A percentile compares a stretch with the other conserved stretches of the same genome.
phyloP scores from a whole-genome alignment of 208 protist genomes.

The Trypanosoma avium region DNA sequence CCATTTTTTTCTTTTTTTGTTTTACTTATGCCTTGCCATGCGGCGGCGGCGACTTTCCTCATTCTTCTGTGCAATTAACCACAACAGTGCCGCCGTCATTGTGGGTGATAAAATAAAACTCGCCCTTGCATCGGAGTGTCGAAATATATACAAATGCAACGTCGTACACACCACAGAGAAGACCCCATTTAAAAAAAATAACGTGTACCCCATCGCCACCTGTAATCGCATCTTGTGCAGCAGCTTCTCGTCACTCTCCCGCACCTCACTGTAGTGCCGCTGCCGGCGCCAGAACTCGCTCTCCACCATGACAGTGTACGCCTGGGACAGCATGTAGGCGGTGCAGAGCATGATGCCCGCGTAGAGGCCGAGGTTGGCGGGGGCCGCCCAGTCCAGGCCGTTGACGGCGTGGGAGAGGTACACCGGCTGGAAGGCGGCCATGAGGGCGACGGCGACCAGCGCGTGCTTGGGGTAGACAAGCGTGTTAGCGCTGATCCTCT shows the following conservation, averaged over 20 bases:
- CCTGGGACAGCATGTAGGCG: conserved; percentile 78
- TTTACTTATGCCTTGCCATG: conserved; percentile 70
- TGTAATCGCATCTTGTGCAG: conserved; percentile 82
- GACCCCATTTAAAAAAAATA: conserved; percentile 84
- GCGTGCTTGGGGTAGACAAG: conserved; percentile 78
- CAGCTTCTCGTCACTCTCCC: conserved; percentile 53
- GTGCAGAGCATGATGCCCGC: conserved; percentile 46
- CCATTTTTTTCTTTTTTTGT: conserved; percentile 13
- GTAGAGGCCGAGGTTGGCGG: conserved; percentile 67
- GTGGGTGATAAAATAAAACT: conserved; percentile 77
- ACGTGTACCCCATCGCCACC: conserved; percentile 69
- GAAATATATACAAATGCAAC: conserved; percentile 85
- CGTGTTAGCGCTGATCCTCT: conserved; percentile 81
- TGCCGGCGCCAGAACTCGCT: conserved; percentile 90
- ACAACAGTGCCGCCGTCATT: conserved; percentile 78
- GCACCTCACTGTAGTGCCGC: conserved; percentile 80
- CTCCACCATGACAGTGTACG: conserved; percentile 85
- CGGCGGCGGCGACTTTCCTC: conserved; percentile 87
- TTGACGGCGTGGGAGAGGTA: conserved; percentile 88
- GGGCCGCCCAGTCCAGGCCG: conserved; percentile 55
- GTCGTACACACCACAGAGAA: conserved; percentile 79
- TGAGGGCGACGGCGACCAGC: conserved; percentile 59
- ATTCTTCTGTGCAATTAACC: conserved; percentile 89
- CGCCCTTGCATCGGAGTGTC: conserved; percentile 77
- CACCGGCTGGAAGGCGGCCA: conserved; percentile 78